Evolutionary conservation across 2,329 filamentous ascomycete genomes (phyloP), one percentile per base, ranked within the genome.

Genomic region (Penicillium verrucosum): DNA sequence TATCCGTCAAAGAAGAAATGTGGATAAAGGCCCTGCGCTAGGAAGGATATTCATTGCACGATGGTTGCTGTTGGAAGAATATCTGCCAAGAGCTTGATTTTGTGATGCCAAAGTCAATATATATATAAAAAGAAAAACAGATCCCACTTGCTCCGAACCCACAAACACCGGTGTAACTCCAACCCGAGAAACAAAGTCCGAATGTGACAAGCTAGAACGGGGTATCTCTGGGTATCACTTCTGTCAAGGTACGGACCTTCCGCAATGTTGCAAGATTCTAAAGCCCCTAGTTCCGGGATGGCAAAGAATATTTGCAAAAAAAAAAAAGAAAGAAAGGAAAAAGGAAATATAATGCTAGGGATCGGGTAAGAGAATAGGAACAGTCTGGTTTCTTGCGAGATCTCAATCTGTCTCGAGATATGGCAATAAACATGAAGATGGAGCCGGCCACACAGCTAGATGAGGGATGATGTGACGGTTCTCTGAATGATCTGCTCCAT

Each of bases 371-470:
- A 45, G 40, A 38, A 37, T 36, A 37, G 16, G 27, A 36, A 34
- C 42, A 47, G 16, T 51, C n/a, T 51, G 41, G 40, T 45, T 51
- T 40, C 30, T 34, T 34, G 53, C 34, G 18, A 29, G 8, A 51
- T 56, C 47, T 40, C 53, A 34, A 45, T 44, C n/a, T 34, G 47
- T 53, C 42, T 48, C 38, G 37, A 48, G 51, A 48, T 30, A 51
- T 30, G 30, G 53, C 53, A 27, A 56, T 34, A 16, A 51, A 51
- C 27, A 45, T 43, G 29, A 45, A 40, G 14, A 38, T 40, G 29
- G 38, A 37, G 30, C 37, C 34, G 29, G 37, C 16, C 37, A 36
- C 18, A 29, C 40, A 40, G 40, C 32, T 23, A 21, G 37, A 27
- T 5, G 27, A 50, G 11, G 32, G 21, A 29, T 40, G 30, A 49